phyloP scores from a whole-genome alignment of 495 filamentous ascomycete species.

The Lentithecium fluviatile region DNA sequence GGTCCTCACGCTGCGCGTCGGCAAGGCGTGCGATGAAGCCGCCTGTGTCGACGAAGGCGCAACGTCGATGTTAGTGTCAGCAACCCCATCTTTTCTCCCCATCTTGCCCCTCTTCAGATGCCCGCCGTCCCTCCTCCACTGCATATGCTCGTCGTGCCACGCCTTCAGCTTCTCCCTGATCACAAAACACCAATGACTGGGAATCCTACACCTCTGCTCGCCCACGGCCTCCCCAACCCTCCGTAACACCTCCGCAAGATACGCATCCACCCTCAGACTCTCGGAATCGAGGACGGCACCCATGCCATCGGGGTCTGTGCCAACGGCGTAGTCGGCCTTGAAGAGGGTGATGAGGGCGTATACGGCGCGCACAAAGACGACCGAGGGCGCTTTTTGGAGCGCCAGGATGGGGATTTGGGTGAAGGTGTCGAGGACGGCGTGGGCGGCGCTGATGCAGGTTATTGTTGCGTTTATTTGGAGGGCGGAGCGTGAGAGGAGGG shows the following conservation, averaged over 20 bases:
- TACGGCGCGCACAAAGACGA: slow-evolving; percentile 49
- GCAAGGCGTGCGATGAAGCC: no score
- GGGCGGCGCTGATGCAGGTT: slow-evolving; percentile 52
- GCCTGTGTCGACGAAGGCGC: no score
- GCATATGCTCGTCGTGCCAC: slow-evolving; percentile 26
- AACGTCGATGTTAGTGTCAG: no score
- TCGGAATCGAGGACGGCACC: slow-evolving; percentile 48
- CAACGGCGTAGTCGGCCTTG: slow-evolving; percentile 53
- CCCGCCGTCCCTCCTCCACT: slow-evolving; percentile 18
- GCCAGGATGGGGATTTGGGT: slow-evolving; percentile 45
- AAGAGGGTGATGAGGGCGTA: slow-evolving; percentile 50
- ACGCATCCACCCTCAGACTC: slow-evolving; percentile 49
- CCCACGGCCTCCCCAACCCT: slow-evolving; percentile 34
- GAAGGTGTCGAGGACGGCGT: slow-evolving; percentile 51
- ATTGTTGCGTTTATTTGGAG: slow-evolving; percentile 52
- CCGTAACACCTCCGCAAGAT: slow-evolving; percentile 46
- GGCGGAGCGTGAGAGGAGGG: slow-evolving; percentile 42
- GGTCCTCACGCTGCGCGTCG: no score
- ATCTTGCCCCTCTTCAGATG: slow-evolving; percentile 10
- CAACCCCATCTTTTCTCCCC: background rate
- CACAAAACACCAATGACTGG: slow-evolving; percentile 22
- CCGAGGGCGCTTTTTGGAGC: slow-evolving; percentile 50
- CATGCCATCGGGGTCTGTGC: slow-evolving; percentile 43
- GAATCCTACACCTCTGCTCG: slow-evolving; percentile 23
- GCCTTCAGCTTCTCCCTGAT: slow-evolving; percentile 23